Evolutionary conservation across 306 rosid genomes (phyloP), one percentile per base, ranked within the genome.

Genomic region (Rosa lucieae): DNA sequence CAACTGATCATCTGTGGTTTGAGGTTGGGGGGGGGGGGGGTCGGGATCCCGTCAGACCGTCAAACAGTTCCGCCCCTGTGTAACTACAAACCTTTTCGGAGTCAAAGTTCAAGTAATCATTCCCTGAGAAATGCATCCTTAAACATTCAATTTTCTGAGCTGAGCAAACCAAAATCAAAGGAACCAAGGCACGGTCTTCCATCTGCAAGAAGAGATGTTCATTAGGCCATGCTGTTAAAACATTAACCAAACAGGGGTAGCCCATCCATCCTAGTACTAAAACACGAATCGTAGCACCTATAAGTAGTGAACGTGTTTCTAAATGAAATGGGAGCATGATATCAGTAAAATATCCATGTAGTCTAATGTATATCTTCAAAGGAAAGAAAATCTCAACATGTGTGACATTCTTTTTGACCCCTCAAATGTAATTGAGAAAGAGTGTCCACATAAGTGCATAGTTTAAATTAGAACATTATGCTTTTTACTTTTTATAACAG

Each of bases 151-250:
- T 85, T 76, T 84, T 87, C 61, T 70, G 77, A 69, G 89, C 76
- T 6, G 26, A 83, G 80, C 90, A 87, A 78, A 92, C 83, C 89
- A 95, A 87, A 82, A 95, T 84, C 81, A 95, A 77, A 78, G 98
- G 99, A 73, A 88, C 83, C 55, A 82, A 84, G 2, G 39, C 72
- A 73, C 85, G 89, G 77, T 89, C 88, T 74, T 89, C 89, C 73
- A 89, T 89, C 99, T 95, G 96, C 73, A 84, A 76, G 47, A 66
- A 85, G 56, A 81, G 42, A 77, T 77, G 73, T 68, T 76, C 73
- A 61, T 88, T 70, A 79, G 82, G 53, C n/a, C 51, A 81, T 58
- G 56, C 40, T 67, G 76, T n/a, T 59, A 65, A 80, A 83, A 47
- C 12, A 40, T 43, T 79, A 58, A 32, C 51, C 12, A 53, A 52